Percentiles rank a stretch among this genome's conserved stretches.
Evolutionary conservation across 768 basidiomycete genomes (phyloP).

Genomic region (Boletus eberwhitei): DNA sequence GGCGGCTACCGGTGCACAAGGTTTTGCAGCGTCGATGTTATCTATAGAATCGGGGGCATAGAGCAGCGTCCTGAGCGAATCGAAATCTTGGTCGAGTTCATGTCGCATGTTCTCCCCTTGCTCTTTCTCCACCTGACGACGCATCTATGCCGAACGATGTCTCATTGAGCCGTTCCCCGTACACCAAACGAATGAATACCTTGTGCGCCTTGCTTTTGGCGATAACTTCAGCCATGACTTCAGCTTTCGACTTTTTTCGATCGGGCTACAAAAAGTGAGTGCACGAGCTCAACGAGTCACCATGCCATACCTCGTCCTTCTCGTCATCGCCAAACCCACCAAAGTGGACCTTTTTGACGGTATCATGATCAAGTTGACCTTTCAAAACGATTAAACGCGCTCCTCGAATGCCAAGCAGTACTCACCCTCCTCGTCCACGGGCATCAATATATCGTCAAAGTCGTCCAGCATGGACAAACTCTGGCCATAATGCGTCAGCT

Average conservation of each 20-base stretch:
- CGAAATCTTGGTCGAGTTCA: constrained; percentile 86
- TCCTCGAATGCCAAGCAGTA: not conserved
- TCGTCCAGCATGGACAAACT: constrained; percentile 82
- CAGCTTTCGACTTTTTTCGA: constrained; percentile 87
- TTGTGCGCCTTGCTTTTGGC: constrained; percentile 97
- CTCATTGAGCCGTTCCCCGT: not conserved
- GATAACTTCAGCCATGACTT: constrained; percentile 97
- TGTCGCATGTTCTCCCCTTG: constrained; percentile 82
- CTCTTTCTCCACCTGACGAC: constrained; percentile 85
- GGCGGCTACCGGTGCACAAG: not conserved
- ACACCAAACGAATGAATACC: constrained; percentile 39
- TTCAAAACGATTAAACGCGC: constrained; percentile 1
- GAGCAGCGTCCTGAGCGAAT: constrained; percentile 72
- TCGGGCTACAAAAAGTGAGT: constrained; percentile 50
- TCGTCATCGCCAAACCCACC: constrained; percentile 81
- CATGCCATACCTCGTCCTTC: constrained; percentile 45
- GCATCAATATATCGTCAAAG: constrained; percentile 63
- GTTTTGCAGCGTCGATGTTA: constrained; percentile 12
- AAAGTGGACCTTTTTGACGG: constrained; percentile 74
- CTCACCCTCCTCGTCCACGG: constrained; percentile 48
- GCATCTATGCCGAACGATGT: constrained; percentile 48
- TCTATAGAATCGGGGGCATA: constrained; percentile 49
- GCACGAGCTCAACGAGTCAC: not conserved
- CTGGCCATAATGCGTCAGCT: constrained; percentile 89
- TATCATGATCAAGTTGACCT: constrained; percentile 67